Base-by-base conservation (phyloP, 495 filamentous ascomycete genomes). In the Halenospora varia region DNA sequence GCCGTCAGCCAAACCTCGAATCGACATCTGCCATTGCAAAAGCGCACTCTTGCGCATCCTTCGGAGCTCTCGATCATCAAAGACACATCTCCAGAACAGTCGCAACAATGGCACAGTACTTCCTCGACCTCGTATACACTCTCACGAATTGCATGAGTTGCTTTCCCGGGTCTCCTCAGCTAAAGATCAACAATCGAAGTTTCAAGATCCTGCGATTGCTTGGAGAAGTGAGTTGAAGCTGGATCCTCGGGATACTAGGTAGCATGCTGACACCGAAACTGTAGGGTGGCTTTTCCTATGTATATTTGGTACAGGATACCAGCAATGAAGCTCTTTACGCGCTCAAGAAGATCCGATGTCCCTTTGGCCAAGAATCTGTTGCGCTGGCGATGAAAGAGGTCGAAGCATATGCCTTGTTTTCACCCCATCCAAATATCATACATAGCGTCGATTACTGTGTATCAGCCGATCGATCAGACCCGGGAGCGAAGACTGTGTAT, bases 301-400 rank as follows among this genome's bases (percentile, higher is more conserved):
- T 98, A 58, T 98, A 98, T 73, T 88, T 98, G 53, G 94, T 98
- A 25, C 89, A 97, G 81, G 90, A 95, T 67, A 92, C 87, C 44
- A 75, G 80, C 25, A 87, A 81, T 49, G 86, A 88, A 20, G 82
- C 89, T 58, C 81, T 97, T 41, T 96, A 92, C 74, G 94, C 94
- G 6, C 82, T 98, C 26, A 98, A 98, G 74, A 97, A 97, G 76
- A 98, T 98, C 68, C 85, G 93, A 63, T 98, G 90, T 75, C 94
- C 94, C 13, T 97, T 98, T 68, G 94, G 94, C 61, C 87, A 92
- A 70, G 94, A 98, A 76, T 96, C 90, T 35, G 94, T 98, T 60
- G 82, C 88, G 29, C 89, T 88, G 68, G 94, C 94, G 15, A 83
- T 98, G 76, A 92, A 92, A 68, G 94, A 98, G 73, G 94, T 97